Percentiles rank a stretch among this genome's conserved stretches.
phyloP scores from a whole-genome alignment of 345 rosid species.

The Salix arbutifolia region DNA sequence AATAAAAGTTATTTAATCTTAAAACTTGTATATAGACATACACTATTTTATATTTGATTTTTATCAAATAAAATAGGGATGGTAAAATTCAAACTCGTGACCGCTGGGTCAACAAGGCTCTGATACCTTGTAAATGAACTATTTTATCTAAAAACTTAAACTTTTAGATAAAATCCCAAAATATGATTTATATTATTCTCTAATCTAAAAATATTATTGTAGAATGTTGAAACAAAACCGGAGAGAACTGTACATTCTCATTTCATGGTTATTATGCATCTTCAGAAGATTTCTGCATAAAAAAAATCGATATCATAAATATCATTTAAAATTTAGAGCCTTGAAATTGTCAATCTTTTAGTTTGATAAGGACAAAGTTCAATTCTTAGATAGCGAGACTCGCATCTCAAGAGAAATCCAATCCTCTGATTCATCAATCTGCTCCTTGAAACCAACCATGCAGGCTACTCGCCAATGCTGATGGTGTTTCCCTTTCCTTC shows the following conservation, averaged over 20 bases:
- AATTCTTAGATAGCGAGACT: not conserved
- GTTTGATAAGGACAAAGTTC: not conserved
- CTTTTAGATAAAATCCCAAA: accelerated
- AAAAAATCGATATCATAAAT: not conserved
- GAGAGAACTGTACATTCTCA: not conserved
- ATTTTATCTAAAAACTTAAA: no score
- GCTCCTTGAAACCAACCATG: not conserved
- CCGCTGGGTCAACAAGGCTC: no score
- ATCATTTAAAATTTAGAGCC: not conserved
- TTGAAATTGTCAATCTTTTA: not conserved
- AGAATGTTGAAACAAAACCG: not conserved
- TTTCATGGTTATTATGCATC: not conserved
- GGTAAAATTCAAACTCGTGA: no score
- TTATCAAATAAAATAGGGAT: no score
- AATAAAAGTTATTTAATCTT: no score
- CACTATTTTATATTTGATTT: accelerated
- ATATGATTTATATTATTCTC: no score
- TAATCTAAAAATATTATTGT: not conserved
- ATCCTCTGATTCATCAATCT: not conserved
- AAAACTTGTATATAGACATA: accelerated
- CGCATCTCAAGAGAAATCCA: not conserved
- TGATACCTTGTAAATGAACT: no score
- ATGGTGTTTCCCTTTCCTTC: not conserved
- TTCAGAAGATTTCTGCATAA: not conserved
- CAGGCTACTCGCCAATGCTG: not conserved